Evolutionary conservation across 1,284 basidiomycete genomes (phyloP).

Genomic region (Phellopilus nigrolimitatus): DNA sequence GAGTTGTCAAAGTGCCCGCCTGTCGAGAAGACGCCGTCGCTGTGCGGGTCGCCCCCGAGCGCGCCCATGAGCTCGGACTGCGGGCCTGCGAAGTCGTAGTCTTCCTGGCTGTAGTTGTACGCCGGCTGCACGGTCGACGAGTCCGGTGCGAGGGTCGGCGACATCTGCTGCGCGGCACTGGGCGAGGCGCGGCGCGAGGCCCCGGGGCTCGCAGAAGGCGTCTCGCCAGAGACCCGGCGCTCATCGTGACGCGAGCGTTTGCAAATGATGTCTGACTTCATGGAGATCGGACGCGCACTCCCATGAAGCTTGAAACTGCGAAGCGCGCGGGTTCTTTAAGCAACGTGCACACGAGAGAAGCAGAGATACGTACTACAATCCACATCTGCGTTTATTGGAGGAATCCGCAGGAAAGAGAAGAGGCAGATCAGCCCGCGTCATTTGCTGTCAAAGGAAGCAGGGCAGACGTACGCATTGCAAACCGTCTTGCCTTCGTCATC

Average conservation of each 20-base stretch:
- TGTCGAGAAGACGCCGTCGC: constrained; percentile 28
- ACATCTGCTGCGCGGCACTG: constrained; percentile 34
- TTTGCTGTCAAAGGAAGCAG: neutral
- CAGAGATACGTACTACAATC: constrained; percentile 48
- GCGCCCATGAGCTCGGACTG: constrained; percentile 62
- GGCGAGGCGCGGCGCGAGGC: constrained; percentile 73
- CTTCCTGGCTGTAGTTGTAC: constrained; percentile 39
- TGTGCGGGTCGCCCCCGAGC: constrained; percentile 36
- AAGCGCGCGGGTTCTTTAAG: neutral
- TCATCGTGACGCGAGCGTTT: constrained; percentile 76
- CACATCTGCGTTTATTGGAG: constrained; percentile 33
- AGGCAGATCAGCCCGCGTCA: constrained; percentile 8
- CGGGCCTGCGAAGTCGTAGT: constrained; percentile 35
- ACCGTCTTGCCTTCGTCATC: constrained; percentile 90
- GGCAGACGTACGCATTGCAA: constrained; percentile 72
- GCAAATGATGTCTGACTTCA: constrained; percentile 82
- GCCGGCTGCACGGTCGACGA: constrained; percentile 41
- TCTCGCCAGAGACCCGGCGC: constrained; percentile 48
- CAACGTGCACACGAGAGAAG: constrained; percentile 12
- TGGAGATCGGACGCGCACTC: constrained; percentile 74
- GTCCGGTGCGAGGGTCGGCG: constrained; percentile 62
- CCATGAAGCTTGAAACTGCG: constrained; percentile 73
- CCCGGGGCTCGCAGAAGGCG: constrained; percentile 66
- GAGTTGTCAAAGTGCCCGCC: constrained; percentile 26
- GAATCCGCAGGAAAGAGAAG: neutral